Evolutionary conservation across 1,284 basidiomycete species (phyloP).

Genomic region (Microbotryum lychnidis-dioicae): DNA sequence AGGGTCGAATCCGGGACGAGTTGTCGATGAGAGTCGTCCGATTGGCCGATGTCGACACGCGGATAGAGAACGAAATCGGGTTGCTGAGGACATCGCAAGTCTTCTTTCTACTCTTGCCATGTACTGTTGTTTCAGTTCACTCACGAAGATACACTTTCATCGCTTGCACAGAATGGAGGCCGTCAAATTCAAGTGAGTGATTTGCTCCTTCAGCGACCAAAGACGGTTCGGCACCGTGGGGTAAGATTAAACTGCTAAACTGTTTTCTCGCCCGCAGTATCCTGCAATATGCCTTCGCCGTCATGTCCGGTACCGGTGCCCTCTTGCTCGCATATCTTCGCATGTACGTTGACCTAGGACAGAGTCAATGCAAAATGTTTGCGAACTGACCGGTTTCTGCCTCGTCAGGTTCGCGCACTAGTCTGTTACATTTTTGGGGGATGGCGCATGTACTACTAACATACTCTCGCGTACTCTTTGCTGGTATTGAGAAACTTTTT

Average conservation of each 20-base stretch:
- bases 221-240: too few species aligned
- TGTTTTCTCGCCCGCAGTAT: slow-evolving; percentile 16
- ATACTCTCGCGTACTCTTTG: too few species aligned
- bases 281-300: slow-evolving; percentile 34
- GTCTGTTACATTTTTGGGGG: too few species aligned
- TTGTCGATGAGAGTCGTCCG: slow-evolving; percentile 86
- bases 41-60: slow-evolving; percentile 95
- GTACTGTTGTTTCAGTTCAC: background rate
- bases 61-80: slow-evolving; percentile 95
- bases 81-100: slow-evolving; percentile 57
- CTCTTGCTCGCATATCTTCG: slow-evolving; percentile 32
- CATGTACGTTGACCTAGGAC: slow-evolving; percentile 15
- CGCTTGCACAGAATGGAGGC: slow-evolving; percentile 30
- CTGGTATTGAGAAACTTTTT: too few species aligned
- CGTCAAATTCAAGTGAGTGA: slow-evolving; percentile 34
- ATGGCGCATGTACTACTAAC: too few species aligned
- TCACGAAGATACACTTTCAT: background rate
- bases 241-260: background rate
- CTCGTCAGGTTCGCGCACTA: too few species aligned
- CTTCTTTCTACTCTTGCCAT: background rate
- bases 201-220: background rate
- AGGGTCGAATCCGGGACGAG: slow-evolving; percentile 82
- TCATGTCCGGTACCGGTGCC: slow-evolving; percentile 35
- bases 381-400: too few species aligned
- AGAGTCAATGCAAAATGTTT: too few species aligned